Evolutionary conservation across 176 grass and related monocot genomes (phyloP).

Genomic region (Panicum miliaceum): DNA sequence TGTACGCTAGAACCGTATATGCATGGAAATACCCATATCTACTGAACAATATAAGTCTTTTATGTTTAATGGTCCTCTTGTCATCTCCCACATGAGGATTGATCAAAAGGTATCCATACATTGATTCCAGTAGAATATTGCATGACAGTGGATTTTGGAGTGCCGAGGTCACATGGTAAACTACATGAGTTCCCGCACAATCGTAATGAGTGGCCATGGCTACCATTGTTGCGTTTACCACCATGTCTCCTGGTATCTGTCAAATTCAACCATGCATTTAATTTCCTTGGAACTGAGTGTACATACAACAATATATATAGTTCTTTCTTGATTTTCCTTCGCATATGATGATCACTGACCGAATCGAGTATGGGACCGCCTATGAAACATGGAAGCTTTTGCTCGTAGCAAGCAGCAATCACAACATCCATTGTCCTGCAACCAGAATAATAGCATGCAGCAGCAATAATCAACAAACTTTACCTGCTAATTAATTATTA

Average conservation of each 20-base stretch:
- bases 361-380: conserved; percentile 48
- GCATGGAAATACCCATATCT: conserved; percentile 21
- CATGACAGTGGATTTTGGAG: conserved; percentile 46
- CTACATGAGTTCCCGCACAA: background rate
- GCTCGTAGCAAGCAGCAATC: conserved; percentile 49
- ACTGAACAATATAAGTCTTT: conserved; percentile 29
- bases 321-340: too few relatives aligned
- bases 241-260: conserved; percentile 66
- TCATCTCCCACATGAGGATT: background rate
- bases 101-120: background rate
- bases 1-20: conserved; percentile 51
- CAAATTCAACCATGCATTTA: background rate
- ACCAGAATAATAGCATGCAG: background rate
- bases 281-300: background rate
- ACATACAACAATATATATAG: background rate
- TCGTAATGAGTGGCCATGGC: conserved; percentile 40
- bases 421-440: conserved; percentile 66
- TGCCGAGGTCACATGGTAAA: conserved; percentile 45
- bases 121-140: conserved; percentile 35
- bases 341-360: conserved; percentile 14
- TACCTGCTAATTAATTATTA: too few relatives aligned
- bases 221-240: conserved; percentile 56
- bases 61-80: background rate
- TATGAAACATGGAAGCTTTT: conserved; percentile 59
- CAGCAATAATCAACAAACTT: background rate